Base-by-base conservation (phyloP, 2,329 filamentous ascomycete species). In the Fusarium subtropicale region DNA sequence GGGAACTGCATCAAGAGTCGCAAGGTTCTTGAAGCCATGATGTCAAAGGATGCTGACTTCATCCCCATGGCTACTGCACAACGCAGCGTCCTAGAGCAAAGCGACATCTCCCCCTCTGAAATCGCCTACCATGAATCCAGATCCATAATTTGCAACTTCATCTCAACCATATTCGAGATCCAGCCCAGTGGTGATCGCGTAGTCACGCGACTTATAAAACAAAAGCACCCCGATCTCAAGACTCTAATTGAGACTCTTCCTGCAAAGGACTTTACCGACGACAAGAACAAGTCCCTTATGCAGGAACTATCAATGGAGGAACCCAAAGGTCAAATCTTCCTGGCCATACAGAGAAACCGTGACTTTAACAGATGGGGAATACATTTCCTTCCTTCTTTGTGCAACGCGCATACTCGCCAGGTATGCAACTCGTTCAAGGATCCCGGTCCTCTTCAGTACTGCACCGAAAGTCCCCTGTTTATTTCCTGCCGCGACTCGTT, bases 341-440 rank as follows among this genome's bases (percentile, higher is more conserved):
- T 87, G 18, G 87, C 87, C 0, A 72, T 88, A 3, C 75, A 77
- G 4, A 72, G 69, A 0, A 20, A 57, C 0, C 61, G 71, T 0
- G 83, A 82, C 69, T 87, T 84, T 68, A 5, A 38, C 4, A 81
- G 76, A 74, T 90, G 88, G 88, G 87, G 87, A 10, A 71, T 74
- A 7, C 87, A 90, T 74, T 90, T 87, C 73, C 81, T 90, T 8
- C 84, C 84, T 1, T 86, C 85, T 9, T 79, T 89, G 3, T 83
- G 85, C 28, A 82, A 84, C 63, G 87, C 87, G 0, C 86, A 90
- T 68, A 79, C 81, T 2, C 81, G 83, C 26, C 88, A 90, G 75
- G 77, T 85, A 12, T 88, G 87, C 79, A 89, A 88, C 73, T 85
- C 84, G 0, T 90, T 89, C 82, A 88, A 89, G 71, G 88, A 90